These are phyloP conservation scores for Hymenoscyphus fraxineus DNA, from an alignment of 2,329 filamentous ascomycete genomes.

Conservation along the genomic window DNA sequence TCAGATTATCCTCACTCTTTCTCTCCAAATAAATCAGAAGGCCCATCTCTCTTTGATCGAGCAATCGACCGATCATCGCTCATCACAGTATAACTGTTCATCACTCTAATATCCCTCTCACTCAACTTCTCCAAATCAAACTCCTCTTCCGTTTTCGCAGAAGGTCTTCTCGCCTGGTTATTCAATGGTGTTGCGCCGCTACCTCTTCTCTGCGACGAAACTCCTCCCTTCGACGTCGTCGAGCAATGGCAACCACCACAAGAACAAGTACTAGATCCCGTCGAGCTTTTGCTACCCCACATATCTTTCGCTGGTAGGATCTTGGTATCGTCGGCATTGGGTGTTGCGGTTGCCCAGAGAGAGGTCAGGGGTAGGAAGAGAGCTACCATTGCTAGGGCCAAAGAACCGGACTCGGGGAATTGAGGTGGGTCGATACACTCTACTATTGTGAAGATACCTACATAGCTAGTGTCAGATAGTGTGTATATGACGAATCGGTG, in stretches of 20 bases:
- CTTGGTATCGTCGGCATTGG: not conserved
- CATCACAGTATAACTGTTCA: not conserved
- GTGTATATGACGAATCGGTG: conserved; percentile 1
- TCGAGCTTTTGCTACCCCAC: not conserved
- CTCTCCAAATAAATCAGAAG: not conserved
- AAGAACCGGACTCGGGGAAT: conserved; percentile 51
- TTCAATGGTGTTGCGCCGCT: not conserved
- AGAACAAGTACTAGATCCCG: not conserved
- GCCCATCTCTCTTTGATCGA: not conserved
- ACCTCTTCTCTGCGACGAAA: not conserved
- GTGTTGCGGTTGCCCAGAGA: conserved; percentile 51
- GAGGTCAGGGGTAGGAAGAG: conserved; percentile 63
- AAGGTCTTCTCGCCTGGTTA: not conserved
- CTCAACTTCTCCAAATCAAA: not conserved
- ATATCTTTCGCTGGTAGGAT: not conserved
- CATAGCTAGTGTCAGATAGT: conserved; percentile 15
- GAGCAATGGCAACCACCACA: not conserved
- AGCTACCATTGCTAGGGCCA: conserved; percentile 55
- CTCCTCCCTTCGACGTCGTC: not conserved
- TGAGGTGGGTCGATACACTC: conserved; percentile 44
- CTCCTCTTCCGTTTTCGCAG: not conserved
- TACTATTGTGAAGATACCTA: conserved; percentile 58
- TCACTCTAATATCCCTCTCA: not conserved
- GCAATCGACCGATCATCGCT: not conserved
- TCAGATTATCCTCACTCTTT: not conserved